phyloP scores from a whole-genome alignment of 768 basidiomycete genomes.

The Artomyces pyxidatus region DNA sequence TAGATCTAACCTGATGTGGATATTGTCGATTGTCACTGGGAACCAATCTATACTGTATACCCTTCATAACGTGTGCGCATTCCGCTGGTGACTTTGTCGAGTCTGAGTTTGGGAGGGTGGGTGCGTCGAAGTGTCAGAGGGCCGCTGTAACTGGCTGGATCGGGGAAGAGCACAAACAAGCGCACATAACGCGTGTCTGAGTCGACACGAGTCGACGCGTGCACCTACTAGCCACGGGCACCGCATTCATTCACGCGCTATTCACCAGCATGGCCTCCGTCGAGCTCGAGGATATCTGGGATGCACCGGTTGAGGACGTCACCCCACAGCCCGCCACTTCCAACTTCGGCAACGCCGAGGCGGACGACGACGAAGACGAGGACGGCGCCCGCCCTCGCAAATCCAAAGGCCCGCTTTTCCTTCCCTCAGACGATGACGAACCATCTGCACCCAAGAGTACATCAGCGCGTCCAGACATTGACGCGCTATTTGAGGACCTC shows the following conservation, averaged over 20 bases:
- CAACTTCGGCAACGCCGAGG: constrained; percentile 4
- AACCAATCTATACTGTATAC: too few species aligned
- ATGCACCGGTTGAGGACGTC: constrained; percentile 33
- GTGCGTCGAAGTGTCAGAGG: constrained; percentile 5
- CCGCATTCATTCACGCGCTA: not conserved
- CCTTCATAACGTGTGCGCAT: too few species aligned
- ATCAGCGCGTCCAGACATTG: constrained; percentile 23
- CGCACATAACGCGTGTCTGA: not conserved
- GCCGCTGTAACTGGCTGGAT: not conserved
- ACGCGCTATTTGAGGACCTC: constrained; percentile 37
- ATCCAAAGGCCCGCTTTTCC: constrained; percentile 42
- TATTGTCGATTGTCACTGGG: too few species aligned
- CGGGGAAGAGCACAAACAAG: too few species aligned
- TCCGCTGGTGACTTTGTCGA: too few species aligned
- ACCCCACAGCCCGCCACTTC: constrained; percentile 19
- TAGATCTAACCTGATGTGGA: constrained; percentile 39
- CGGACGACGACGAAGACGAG: constrained; percentile 15
- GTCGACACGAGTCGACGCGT: not conserved
- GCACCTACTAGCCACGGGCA: not conserved
- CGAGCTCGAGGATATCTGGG: constrained; percentile 53
- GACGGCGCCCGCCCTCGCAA: constrained; percentile 14
- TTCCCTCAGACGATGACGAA: constrained; percentile 42
- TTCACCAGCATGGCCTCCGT: constrained; percentile 16
- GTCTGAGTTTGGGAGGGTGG: too few species aligned
- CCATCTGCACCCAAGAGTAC: constrained; percentile 1